Base-by-base conservation (phyloP, 768 basidiomycete genomes). In the Pleurotus djamor region DNA sequence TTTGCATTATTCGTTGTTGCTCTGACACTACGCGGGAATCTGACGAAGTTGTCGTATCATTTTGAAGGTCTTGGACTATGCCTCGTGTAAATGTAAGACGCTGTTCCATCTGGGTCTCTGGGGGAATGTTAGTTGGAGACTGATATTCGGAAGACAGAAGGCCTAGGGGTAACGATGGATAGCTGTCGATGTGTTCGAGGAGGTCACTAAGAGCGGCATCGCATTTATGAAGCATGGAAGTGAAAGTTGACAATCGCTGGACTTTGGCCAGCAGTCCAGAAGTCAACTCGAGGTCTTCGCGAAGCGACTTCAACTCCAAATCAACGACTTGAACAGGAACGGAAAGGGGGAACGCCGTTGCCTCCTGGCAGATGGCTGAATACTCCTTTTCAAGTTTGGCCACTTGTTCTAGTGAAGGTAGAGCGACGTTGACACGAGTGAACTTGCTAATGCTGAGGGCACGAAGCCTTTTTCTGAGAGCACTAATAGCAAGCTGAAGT, bases 131-230 rank as follows among this genome's bases (percentile, higher is more conserved):
- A 5, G 68, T 61, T 10, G 75, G 69, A 36, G 77, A 75, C 59
- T 72, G 60, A 62, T 84, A 84, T 13, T 76, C 71, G 21, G 85
- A 85, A 4, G 83, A 77, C 35, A 87, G 68, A 2, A 80, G 71
- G 4, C 80, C 77, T 32, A 76, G 68, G 4, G 87, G 87, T 35
- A 76, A 69, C 2, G 83, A 79, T 7, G 93, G 92, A 67, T 86
- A 94, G 65, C 89, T 92, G 68, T 96, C 93, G 57, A 94, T 79
- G 66, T 94, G 91, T 66, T 94, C 91, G 48, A 96, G 75, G 4
- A 95, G 77, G 69, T 94, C 91, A 65, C 93, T 95, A 47, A 94
- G 76, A 17, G 86, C 83, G n/a, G 78, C 74, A 68, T 96, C 93
- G 64, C 91, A 92, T 16, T 69, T 67, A 32, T 77, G 76, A 7